A percentile compares a stretch with the other conserved stretches of the same genome.
Conservation (phyloP, 169 alveolate genomes). For the Blepharisma undulans region DNA sequence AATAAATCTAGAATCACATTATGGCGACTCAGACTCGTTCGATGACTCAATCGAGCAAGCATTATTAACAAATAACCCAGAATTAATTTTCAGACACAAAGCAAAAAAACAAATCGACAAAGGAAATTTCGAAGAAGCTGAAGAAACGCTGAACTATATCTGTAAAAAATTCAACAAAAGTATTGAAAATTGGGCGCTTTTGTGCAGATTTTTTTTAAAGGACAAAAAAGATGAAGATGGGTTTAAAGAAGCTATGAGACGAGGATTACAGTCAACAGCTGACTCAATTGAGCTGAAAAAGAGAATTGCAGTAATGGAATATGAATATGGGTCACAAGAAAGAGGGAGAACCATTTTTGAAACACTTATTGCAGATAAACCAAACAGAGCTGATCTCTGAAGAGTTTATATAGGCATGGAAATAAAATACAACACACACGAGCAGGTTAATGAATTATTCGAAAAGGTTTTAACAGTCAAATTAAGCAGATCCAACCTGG, state of each 20-base stretch:
- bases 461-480: constrained; percentile 25
- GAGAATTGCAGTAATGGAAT: not conserved
- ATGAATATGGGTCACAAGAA: constrained; percentile 26
- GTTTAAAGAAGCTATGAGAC: not conserved
- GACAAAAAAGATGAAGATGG: not conserved
- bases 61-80: not conserved
- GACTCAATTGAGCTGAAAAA: constrained; percentile 21
- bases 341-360: constrained; percentile 33
- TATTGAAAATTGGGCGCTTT: constrained; percentile 7
- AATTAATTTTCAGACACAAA: constrained; percentile 3
- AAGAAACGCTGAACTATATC: not conserved
- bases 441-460: constrained; percentile 8
- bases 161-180: constrained; percentile 13
- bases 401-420: not conserved
- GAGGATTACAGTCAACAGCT: not conserved
- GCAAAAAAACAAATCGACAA: not conserved
- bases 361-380: constrained; percentile 24
- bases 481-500: not conserved
- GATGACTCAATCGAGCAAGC: constrained; percentile 7
- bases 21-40: not conserved
- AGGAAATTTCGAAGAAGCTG: constrained; percentile 22
- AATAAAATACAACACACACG: not conserved
- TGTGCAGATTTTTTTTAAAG: not conserved
- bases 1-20: not conserved
- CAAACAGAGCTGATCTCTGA: constrained; percentile 34